A percentile compares a stretch with the other conserved stretches of the same genome.
Conservation (phyloP, 2,329 filamentous ascomycete genomes). For the Rutstroemia sp. region DNA sequence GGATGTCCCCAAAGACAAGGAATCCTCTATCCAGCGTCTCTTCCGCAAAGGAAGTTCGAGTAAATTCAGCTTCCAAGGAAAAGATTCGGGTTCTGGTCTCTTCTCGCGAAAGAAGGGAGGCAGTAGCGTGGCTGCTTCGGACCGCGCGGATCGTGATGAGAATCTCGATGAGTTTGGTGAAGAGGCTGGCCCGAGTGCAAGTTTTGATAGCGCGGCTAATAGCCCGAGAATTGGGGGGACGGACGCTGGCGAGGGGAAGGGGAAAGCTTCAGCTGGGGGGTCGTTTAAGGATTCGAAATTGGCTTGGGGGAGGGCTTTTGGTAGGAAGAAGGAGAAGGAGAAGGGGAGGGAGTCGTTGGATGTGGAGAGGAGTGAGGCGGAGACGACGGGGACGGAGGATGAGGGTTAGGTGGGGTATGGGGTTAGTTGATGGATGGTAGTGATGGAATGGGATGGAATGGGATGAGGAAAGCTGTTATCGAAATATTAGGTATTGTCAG, state of each 20-base stretch:
- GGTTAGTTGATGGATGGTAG: neutral
- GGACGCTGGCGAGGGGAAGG: slow-evolving; percentile 37
- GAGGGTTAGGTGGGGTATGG: slow-evolving; percentile 7
- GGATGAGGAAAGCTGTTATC: neutral
- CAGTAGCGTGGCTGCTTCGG: slow-evolving; percentile 45
- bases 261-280: slow-evolving; percentile 20
- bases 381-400: slow-evolving; percentile 24
- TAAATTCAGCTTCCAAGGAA: slow-evolving; percentile 53
- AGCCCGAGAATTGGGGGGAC: slow-evolving; percentile 49
- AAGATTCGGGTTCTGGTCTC: slow-evolving; percentile 42
- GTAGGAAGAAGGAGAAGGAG: slow-evolving; percentile 23
- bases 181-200: slow-evolving; percentile 43
- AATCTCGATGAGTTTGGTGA: slow-evolving; percentile 46
- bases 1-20: slow-evolving; percentile 40
- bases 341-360: slow-evolving; percentile 28
- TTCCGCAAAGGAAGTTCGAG: slow-evolving; percentile 59
- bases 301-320: slow-evolving; percentile 25
- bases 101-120: slow-evolving; percentile 49
- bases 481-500: neutral
- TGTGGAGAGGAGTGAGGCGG: slow-evolving; percentile 26
- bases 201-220: slow-evolving; percentile 48
- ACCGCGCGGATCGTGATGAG: slow-evolving; percentile 50
- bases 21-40: slow-evolving; percentile 46
- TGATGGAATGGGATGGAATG: neutral
- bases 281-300: slow-evolving; percentile 22